Percentiles rank a stretch among this genome's conserved stretches.
Evolutionary conservation across 768 basidiomycete genomes (phyloP).

Genomic region (Phlebiopsis flavidoalba): DNA sequence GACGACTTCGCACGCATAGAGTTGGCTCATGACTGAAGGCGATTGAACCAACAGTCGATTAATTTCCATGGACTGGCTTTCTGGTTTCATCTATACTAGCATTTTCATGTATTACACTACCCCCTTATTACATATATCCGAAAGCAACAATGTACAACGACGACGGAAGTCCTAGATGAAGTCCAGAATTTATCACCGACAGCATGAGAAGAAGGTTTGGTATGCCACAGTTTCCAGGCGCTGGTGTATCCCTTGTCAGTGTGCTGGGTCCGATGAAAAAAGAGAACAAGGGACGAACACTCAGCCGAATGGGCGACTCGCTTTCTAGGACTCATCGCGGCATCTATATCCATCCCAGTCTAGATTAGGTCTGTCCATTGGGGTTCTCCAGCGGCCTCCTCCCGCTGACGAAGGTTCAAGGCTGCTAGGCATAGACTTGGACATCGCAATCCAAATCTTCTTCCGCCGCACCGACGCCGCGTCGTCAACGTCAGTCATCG

Average conservation of each 20-base stretch:
- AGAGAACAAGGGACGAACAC: slow-evolving; percentile 37
- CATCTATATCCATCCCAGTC: slow-evolving; percentile 43
- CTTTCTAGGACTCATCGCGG: slow-evolving; percentile 38
- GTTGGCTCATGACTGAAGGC: slow-evolving; percentile 81
- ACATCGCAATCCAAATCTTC: slow-evolving; percentile 68
- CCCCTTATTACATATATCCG: neutral
- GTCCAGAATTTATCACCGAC: slow-evolving; percentile 13
- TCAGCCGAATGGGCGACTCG: slow-evolving; percentile 67
- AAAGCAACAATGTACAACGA: neutral
- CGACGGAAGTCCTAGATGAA: neutral
- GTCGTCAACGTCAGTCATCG: slow-evolving; percentile 27
- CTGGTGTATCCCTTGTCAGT: slow-evolving; percentile 31
- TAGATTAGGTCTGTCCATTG: slow-evolving; percentile 28
- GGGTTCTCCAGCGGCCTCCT: slow-evolving; percentile 30
- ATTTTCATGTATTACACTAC: neutral
- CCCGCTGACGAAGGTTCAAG: slow-evolving; percentile 42
- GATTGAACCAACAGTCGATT: slow-evolving; percentile 36
- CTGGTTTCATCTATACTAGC: neutral
- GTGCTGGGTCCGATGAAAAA: neutral
- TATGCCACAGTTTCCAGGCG: slow-evolving; percentile 69
- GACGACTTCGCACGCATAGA: slow-evolving; percentile 86
- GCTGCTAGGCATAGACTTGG: slow-evolving; percentile 67
- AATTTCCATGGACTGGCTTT: neutral
- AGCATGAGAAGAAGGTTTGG: slow-evolving; percentile 69
- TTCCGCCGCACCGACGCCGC: slow-evolving; percentile 52